Evolutionary conservation across 225 moss, liverwort and hornwort genomes (phyloP), one percentile per base, ranked within the genome.

Genomic region (Polytrichum commune): DNA sequence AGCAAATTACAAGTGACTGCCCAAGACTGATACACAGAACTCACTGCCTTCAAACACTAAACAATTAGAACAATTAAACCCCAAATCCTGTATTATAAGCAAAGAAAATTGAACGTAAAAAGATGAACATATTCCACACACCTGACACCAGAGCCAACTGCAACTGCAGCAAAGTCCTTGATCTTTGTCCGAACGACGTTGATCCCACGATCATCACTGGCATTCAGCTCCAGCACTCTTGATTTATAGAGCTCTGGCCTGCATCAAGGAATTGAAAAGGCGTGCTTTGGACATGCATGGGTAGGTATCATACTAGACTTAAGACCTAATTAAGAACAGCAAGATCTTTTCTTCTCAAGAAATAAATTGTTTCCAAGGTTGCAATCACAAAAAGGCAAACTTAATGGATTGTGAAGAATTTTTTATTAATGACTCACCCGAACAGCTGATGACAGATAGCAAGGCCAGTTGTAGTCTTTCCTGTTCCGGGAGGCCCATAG

Each of bases 161-260:
- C 97, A 71, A 93, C 76, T 18, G 90, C 91, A 55, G 97, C 97
- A 60, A 98, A 98, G 77, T 91, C 84, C 76, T 98, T 98, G 69
- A 98, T 95, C 78, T 98, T 98, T 16, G 97, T 98, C 63, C 97
- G 88, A 27, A 98, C 97, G 5, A 98, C 92, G 74, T 86, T 98
- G 75, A 98, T 95, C 63, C 97, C 97, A 60, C 97, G 89, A 62
- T 98, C 97, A 75, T 98, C 97, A 19, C 97, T 98, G 5, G 97
- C 97, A 69, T 98, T 98, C 62, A 98, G 78, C 81, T 98, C 97
- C 65, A 98, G 83, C 65, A 98, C 97, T 69, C 97, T 83, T 19
- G 89, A 70, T 69, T 94, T 94, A 60, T 98, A 98, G 6, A 98
- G 89, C 81, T 88, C 92, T 28, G 92, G 92, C 16, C 92, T 93